These are phyloP conservation scores for Trametes sp. DNA, from an alignment of 1,284 basidiomycete genomes.

Conservation along the genomic window DNA sequence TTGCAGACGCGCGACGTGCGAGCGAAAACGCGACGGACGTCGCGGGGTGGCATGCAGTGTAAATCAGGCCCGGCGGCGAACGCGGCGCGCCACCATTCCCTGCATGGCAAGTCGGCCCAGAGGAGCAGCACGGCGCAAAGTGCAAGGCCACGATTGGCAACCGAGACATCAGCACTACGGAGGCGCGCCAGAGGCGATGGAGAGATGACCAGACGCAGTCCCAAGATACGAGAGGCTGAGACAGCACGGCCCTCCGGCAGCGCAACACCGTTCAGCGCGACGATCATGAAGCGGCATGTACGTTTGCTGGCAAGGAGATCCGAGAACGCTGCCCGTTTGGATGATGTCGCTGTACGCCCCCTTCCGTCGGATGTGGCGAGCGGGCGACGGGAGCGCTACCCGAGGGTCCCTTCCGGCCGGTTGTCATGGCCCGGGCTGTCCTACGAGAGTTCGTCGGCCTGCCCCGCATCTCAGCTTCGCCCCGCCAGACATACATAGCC, in stretches of 20 bases:
- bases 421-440: slow-evolving; percentile 7
- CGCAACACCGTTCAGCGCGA: not conserved
- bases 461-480: not conserved
- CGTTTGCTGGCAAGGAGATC: slow-evolving; percentile 12
- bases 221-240: not conserved
- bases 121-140: not conserved
- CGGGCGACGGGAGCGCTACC: slow-evolving; percentile 5
- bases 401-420: slow-evolving; percentile 10
- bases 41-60: not conserved
- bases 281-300: not conserved
- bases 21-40: not conserved
- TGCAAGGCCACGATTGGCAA: not conserved
- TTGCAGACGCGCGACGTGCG: not conserved
- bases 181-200: too few species aligned
- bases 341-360: not conserved
- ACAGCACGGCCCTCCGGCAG: not conserved
- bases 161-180: not conserved
- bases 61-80: not conserved
- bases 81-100: slow-evolving; percentile 9
- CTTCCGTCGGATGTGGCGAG: not conserved
- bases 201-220: not conserved
- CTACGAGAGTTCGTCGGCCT: slow-evolving; percentile 4
- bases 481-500: slow-evolving; percentile 4
- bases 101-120: not conserved
- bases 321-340: not conserved